Evolutionary conservation across 73 alveolate species (phyloP), one percentile per base, ranked within the genome.

Genomic region (Uronychia setigera): DNA sequence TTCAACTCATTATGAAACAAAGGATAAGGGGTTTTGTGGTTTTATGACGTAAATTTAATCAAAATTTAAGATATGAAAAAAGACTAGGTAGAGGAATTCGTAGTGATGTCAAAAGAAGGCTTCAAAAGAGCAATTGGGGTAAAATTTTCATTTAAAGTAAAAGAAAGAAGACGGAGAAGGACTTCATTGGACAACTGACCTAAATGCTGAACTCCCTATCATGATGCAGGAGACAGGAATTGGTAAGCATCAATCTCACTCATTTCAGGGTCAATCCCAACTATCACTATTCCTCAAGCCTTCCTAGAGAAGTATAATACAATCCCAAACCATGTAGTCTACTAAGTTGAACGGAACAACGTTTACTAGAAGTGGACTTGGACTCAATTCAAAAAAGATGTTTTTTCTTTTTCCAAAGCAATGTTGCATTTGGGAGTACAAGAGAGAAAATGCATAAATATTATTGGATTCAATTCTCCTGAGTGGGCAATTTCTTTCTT

Each of bases 191-290:
- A 76, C 89, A 1, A 67, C 87, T 0, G 93, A 91, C 80, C 60
- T 87, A 32, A 60, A 81, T 35, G 33, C 28, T 28, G 96, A 91
- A 79, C 88, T 91, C 29, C 96, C 96, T 28, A 91, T 91, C 74
- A 75, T 35, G 59, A 60, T 87, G 92, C 58, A 67, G 33, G 0
- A n/a, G 27, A 14, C 75, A 1, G 93, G 88, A 25, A 32, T 29
- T 35, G 88, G 86, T 26, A 46, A 80, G 32, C 80, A 32, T 29
- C 74, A 87, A n/a, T 93, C 93, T 1, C 19, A 46, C 5, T 46
- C n/a, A 5, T 46, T 46, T 11, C 19, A 46, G 67, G 67, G 67
- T 5, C 67, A 46, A 11, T 46, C n/a, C 67, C 67, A 11, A 5
- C 67, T 11, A 46, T 32, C 33, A 91, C 93, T 13, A 27, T 86